Evolutionary conservation across 2,329 filamentous ascomycete genomes (phyloP).

Genomic region (Thelonectria rubi): DNA sequence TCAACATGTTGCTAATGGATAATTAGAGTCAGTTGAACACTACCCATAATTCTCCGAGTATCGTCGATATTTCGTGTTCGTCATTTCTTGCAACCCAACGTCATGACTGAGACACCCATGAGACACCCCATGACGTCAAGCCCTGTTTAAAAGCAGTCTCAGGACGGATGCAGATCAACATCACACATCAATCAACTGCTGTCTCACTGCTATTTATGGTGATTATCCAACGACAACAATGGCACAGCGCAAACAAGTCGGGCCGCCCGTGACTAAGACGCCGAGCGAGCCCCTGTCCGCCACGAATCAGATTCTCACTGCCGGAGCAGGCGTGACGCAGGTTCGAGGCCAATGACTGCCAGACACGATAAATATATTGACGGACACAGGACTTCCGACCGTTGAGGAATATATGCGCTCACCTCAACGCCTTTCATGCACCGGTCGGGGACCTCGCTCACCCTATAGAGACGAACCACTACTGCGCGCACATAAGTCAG

Average conservation of each 20-base stretch:
- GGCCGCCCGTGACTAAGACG: slow-evolving; percentile 29
- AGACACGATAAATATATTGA: not conserved
- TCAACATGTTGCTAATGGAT: too few species aligned
- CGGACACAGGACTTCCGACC: slow-evolving; percentile 69
- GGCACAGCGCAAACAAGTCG: too few species aligned
- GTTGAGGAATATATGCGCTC: slow-evolving; percentile 78
- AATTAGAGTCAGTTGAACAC: too few species aligned
- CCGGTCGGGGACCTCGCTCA: slow-evolving; percentile 78
- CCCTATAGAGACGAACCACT: slow-evolving; percentile 82
- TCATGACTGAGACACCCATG: not conserved
- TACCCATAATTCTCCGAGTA: too few species aligned
- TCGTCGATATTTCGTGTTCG: not conserved
- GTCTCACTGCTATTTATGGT: too few species aligned
- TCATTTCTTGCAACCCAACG: not conserved
- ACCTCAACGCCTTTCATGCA: slow-evolving; percentile 87
- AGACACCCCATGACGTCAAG: not conserved
- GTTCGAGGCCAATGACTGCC: slow-evolving; percentile 40
- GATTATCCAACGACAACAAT: too few species aligned
- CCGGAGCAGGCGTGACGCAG: slow-evolving; percentile 68
- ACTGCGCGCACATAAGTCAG: slow-evolving; percentile 76
- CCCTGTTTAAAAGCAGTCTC: not conserved
- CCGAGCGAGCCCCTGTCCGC: slow-evolving; percentile 60
- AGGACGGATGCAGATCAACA: not conserved
- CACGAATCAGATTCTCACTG: slow-evolving; percentile 68
- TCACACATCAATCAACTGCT: not conserved